Evolutionary conservation across 805 yeast species (phyloP), one percentile per base, ranked within the genome.

Genomic region (Jamesozyma spencerorum): DNA sequence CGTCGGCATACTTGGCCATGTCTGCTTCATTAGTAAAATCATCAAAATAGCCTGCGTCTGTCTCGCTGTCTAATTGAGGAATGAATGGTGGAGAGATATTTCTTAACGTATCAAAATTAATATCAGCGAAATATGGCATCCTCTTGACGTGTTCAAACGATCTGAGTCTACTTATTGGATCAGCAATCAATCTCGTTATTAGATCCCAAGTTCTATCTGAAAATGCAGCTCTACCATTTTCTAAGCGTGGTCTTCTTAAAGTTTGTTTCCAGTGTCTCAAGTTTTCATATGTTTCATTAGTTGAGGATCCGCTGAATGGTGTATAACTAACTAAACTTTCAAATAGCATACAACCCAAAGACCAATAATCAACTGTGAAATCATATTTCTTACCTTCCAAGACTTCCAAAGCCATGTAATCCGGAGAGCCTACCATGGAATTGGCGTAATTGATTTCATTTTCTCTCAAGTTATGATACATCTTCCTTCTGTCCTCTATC

Each of bases 1-100:
- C 98, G 55, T 92, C 98, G 54, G 92, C 90, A 66, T 92, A 92
- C 62, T 92, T 88, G 46, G 90, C 92, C 97, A 92, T 87, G 60
- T 90, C 95, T 36, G 84, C 87, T 60, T 90, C 97, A 62, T 87
- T 92, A 44, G 85, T 85, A 61, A 92, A 92, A 62, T 92, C 98
- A 64, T 92, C 99, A 59, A 92, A 92, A 65, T 92, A 92, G 1
- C 99, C 99, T 0, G 97, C 97, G 65, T 92, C 99, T 47, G 87
- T 92, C 55, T 92, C 99, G 45, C 87, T 85, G 58, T 92, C 97
- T 48, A 92, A 71, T 54, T 94, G 96, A 3, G 99, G 99, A 15
- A 92, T 84, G 62, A 92, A 92, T 28, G 99, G 99, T 4, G 99
- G 97, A 18, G 80, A 72, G 45, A 78, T 72, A 26, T 62, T 65